Base-by-base conservation (phyloP, 306 rosid genomes). In the Alnus rubra region DNA sequence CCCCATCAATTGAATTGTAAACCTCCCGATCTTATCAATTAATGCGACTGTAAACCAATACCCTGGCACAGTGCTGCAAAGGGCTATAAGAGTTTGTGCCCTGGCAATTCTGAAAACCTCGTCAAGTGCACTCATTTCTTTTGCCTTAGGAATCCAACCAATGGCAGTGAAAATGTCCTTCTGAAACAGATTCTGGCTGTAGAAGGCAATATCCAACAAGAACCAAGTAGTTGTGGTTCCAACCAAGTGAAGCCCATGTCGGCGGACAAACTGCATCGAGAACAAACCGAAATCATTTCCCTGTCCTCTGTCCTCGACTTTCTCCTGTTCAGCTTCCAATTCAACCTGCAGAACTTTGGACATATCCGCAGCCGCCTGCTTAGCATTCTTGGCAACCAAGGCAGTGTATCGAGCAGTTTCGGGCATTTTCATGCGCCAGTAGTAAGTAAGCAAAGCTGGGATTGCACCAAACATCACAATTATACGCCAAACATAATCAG, bases 351-450 rank as follows among this genome's bases (percentile, higher is more conserved):
- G 19, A 0, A 94, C 94, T 45, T 87, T 89, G 0, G 97, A 90
- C 97, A 94, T 94, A 44, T 94, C 98, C 4, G 89, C 71, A 23
- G 97, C 94, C 1, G 97, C 98, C 53, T 90, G 91, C 44, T 82
- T 84, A 0, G 81, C 84, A 82, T 92, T 86, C 86, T 89, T 94
- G 75, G 97, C 97, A 18, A 94, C 97, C 53, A 94, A 80, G 76
- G 98, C 97, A 18, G 97, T 94, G 86, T 92, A 94, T 23, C 98
- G 88, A 8, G 98, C 97, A 15, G 98, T 94, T 75, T 94, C 96
- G 0, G 97, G 98, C 97, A 94, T 94, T 73, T 89, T 92, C 91
- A 89, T 85, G 0, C 97, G 87, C 94, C 93, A 94, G 60, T 90
- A 92, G 70, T 89, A 94, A 9, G 98, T 94, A 0, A 92, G 71